phyloP scores from a whole-genome alignment of 1,139 yeast species.

The Groenewaldozyma auringiensis region DNA sequence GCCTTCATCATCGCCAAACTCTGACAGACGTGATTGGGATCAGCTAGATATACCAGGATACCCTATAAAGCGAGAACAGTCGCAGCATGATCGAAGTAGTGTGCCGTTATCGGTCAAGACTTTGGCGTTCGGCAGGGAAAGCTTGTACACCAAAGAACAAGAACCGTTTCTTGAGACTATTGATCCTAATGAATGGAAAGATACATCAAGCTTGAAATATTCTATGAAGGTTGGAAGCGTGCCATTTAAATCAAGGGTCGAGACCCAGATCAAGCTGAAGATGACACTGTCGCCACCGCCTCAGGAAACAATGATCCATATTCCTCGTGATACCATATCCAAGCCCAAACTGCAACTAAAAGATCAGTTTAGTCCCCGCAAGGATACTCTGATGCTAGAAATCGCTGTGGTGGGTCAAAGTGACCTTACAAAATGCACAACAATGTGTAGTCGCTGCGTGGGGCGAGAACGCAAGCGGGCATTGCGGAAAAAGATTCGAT shows the following conservation, averaged over 20 bases:
- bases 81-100: neutral
- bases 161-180: slow-evolving; percentile 15
- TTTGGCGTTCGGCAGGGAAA: neutral
- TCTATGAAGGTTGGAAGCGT: slow-evolving; percentile 48
- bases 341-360: slow-evolving; percentile 63
- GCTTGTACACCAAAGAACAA: neutral
- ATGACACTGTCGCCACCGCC: slow-evolving; percentile 68
- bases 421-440: slow-evolving; percentile 44
- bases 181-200: slow-evolving; percentile 27
- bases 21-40: neutral
- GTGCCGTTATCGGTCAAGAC: neutral
- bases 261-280: slow-evolving; percentile 76
- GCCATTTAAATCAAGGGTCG: slow-evolving; percentile 78
- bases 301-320: slow-evolving; percentile 54
- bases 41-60: neutral
- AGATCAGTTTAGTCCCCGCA: slow-evolving; percentile 32
- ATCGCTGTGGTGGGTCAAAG: slow-evolving; percentile 32
- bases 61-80: neutral
- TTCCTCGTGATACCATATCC: slow-evolving; percentile 78
- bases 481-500: slow-evolving; percentile 59
- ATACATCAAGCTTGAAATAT: slow-evolving; percentile 40
- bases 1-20: neutral
- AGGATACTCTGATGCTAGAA: slow-evolving; percentile 26
- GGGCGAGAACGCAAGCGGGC: slow-evolving; percentile 88
- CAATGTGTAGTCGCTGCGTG: slow-evolving; percentile 76